phyloP scores from a whole-genome alignment of 495 filamentous ascomycete species.

The Coniosporium apollinis region DNA sequence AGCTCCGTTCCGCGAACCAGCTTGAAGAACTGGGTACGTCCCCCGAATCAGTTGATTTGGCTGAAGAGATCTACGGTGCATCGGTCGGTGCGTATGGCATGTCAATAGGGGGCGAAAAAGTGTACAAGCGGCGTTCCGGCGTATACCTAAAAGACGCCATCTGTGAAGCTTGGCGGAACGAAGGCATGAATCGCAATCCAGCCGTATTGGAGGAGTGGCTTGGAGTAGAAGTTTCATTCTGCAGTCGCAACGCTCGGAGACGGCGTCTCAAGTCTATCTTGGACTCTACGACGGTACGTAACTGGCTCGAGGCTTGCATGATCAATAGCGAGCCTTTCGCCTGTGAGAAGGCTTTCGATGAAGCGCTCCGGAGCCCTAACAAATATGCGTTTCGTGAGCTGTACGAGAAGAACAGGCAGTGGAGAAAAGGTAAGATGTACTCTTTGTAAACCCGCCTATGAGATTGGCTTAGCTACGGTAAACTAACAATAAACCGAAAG shows the following conservation, averaged over 20 bases:
- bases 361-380: constrained; percentile 3
- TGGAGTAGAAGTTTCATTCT: constrained; percentile 6
- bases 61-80: constrained; percentile 2
- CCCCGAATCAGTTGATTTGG: background rate
- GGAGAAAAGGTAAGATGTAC: too few species aligned
- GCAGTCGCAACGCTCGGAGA: constrained; percentile 4
- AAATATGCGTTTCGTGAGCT: constrained; percentile 4
- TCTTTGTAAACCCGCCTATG: too few species aligned
- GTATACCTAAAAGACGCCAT: constrained; percentile 5
- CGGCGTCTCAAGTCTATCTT: constrained; percentile 4
- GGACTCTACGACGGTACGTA: constrained; percentile 3
- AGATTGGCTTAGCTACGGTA: too few species aligned
- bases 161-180: constrained; percentile 4
- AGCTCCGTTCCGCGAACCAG: constrained; percentile 2
- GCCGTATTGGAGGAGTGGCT: constrained; percentile 6
- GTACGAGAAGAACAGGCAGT: constrained; percentile 4
- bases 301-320: constrained; percentile 6
- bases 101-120: constrained; percentile 2
- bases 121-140: constrained; percentile 6
- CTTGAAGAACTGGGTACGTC: constrained; percentile 5
- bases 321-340: background rate
- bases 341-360: constrained; percentile 4
- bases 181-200: constrained; percentile 3
- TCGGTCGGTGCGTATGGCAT: constrained; percentile 1
- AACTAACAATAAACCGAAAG: too few species aligned